Conservation (phyloP, 257 asterid genomes). For the Solanum tarijense region DNA sequence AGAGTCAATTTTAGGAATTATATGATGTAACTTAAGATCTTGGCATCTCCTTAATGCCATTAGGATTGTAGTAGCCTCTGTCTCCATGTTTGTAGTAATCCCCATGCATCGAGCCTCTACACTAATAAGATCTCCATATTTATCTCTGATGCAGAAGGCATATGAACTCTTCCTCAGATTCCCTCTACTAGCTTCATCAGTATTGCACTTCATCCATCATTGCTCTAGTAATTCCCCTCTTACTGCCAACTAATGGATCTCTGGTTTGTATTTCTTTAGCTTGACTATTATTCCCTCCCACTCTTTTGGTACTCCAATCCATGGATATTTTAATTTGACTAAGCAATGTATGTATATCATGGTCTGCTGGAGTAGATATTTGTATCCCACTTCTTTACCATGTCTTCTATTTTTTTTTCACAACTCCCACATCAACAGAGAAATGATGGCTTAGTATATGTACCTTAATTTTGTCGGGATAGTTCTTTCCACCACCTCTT, state of each 20-base stretch:
- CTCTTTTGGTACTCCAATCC: not conserved
- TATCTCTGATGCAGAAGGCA: not conserved
- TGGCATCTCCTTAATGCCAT: not conserved
- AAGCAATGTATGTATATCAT: not conserved
- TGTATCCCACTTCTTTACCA: not conserved
- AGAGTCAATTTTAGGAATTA: not conserved
- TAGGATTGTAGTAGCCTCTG: no score
- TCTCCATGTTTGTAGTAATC: not conserved
- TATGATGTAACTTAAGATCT: no score
- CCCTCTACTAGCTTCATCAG: not conserved
- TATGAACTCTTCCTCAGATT: no score
- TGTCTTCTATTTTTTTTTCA: no score
- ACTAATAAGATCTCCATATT: not conserved
- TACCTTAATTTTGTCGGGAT: not conserved
- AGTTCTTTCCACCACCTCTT: not conserved
- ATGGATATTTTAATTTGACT: no score
- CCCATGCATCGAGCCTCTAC: not conserved
- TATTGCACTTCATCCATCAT: not conserved
- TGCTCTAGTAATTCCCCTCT: not conserved
- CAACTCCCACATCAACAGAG: no score
- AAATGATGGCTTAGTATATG: not conserved
- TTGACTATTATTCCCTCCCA: not conserved
- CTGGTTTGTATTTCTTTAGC: not conserved
- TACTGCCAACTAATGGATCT: not conserved
- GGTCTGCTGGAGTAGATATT: not conserved